These are phyloP conservation scores for Eucalyptus erythrocorys DNA, from an alignment of 345 rosid species.

Conservation along the genomic window DNA sequence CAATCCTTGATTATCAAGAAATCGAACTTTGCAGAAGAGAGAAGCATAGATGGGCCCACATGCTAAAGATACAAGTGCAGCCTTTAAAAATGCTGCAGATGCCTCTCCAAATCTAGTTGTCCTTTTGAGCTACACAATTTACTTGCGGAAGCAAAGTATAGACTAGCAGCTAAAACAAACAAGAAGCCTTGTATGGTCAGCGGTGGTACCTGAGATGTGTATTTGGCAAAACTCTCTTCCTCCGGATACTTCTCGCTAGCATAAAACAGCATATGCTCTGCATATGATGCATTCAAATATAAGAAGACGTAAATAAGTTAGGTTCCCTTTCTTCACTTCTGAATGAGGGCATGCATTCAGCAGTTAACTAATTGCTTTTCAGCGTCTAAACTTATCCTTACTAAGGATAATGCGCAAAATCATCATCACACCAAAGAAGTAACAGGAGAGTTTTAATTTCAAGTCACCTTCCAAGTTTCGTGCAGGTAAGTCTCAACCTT, in stretches of 20 bases:
- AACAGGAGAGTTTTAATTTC: not conserved
- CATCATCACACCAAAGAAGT: not conserved
- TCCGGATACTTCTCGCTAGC: conserved; percentile 83
- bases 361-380: not conserved
- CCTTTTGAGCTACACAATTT: not conserved
- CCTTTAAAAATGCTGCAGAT: not conserved
- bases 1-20: not conserved
- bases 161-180: not conserved
- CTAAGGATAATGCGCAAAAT: not conserved
- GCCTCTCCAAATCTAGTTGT: not conserved
- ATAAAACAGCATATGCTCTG: conserved; percentile 20
- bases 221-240: conserved; percentile 83
- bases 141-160: not conserved
- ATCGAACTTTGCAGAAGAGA: not conserved
- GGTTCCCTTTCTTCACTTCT: not conserved
- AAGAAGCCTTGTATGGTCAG: not conserved
- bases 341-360: not conserved
- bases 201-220: conserved; percentile 47
- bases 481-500: not conserved
- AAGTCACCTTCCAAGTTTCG: not conserved
- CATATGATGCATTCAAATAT: not conserved
- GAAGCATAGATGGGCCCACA: not conserved
- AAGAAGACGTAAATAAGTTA: not conserved
- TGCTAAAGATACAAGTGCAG: not conserved
- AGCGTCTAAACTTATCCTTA: not conserved